Base-by-base conservation (phyloP, 2,329 filamentous ascomycete genomes). In the Phialocephala sp. region DNA sequence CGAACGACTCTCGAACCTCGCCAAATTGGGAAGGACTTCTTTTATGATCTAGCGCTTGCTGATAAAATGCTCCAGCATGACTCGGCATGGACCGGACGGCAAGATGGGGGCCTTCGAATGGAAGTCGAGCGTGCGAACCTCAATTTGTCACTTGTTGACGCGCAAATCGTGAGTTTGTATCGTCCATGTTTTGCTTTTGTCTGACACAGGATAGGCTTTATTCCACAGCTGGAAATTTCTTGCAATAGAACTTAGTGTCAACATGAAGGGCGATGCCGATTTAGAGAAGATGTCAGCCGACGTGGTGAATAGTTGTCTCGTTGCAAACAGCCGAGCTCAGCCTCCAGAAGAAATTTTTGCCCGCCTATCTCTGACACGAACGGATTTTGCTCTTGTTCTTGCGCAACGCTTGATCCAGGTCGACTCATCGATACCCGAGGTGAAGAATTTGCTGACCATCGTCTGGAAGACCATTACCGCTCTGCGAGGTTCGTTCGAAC, bases 201-300 rank as follows among this genome's bases (percentile, higher is more conserved):
- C 71, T 80, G 73, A 81, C 71, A 55, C 24, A 14, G 65, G 65
- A 41, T 73, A 92, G 90, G 86, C 88, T 52, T 86, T 99, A 20
- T 90, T 97, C 69, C 89, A 92, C 72, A 91, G 92, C 63, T 98
- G 94, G 93, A 94, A 96, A 76, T 89, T 92, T 66, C 84, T 99
- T 9, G 87, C 94, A 15, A 84, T 95, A 59, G 94, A 97, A 74
- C 84, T 99, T 58, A 92, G 91, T 76, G 87, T 87, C 57, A 72
- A 71, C 36, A 88, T 75, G 4, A 60, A 62, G 1, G 62, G 63
- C 11, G 67, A 76, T 37, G 37, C 59, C 5, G 65, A 70, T 6
- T 59, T 75, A 4, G 73, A 76, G 66, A 69, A 68, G 24, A 68
- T 69, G 15, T 62, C 75, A 1, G 82, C 92, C 37, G 85, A 89